These are phyloP conservation scores for Suillus tomentosus DNA, from an alignment of 768 basidiomycete species.

Conservation along the genomic window DNA sequence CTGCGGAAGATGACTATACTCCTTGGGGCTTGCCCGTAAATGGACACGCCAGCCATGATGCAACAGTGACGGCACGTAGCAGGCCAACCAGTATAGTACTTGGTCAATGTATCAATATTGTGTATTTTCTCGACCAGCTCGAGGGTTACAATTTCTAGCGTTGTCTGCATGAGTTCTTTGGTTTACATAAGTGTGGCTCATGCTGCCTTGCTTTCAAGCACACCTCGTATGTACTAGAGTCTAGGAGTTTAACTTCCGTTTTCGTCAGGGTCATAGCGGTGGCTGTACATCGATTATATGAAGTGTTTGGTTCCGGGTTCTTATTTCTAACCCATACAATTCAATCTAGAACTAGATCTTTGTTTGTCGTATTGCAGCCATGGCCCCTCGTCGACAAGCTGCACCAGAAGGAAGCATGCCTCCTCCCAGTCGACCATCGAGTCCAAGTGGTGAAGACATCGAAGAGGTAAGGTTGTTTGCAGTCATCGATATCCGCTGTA, in stretches of 20 bases:
- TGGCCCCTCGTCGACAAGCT: constrained; percentile 33
- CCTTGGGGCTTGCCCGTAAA: constrained; percentile 38
- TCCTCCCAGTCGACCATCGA: constrained; percentile 30
- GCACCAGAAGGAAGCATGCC: constrained; percentile 27
- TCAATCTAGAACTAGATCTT: neutral
- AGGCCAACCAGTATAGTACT: neutral
- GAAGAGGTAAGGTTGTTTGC: constrained; percentile 39
- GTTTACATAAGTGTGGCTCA: neutral
- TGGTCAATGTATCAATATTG: neutral
- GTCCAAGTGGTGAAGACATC: constrained; percentile 37
- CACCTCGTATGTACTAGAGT: neutral
- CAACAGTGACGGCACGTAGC: neutral
- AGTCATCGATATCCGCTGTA: neutral
- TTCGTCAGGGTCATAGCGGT: neutral
- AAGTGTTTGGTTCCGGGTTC: neutral
- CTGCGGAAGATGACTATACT: constrained; percentile 45
- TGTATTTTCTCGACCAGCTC: neutral
- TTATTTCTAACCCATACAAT: neutral
- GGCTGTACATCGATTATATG: neutral
- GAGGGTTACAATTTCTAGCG: neutral
- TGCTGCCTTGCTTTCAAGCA: neutral
- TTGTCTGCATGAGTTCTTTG: neutral
- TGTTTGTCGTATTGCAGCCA: constrained; percentile 7
- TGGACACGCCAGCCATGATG: neutral
- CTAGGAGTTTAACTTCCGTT: neutral